Evolutionary conservation across 441 rosid genomes (phyloP).

Genomic region (Biscutella laevigata): DNA sequence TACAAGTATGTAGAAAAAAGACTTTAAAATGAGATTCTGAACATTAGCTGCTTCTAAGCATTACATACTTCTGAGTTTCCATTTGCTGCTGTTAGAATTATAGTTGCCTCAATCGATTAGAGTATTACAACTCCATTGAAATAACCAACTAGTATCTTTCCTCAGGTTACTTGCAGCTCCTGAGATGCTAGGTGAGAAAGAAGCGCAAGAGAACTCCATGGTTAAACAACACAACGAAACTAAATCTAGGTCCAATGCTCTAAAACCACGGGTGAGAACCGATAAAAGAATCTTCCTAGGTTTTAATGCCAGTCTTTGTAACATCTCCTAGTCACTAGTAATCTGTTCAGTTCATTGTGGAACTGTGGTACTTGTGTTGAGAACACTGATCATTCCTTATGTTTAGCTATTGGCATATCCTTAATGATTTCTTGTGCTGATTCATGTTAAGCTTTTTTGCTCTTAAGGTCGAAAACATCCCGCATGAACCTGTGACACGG

Average conservation of each 20-base stretch:
- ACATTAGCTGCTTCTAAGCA: neutral
- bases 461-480: conserved; percentile 60
- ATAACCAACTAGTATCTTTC: neutral
- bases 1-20: too few relatives aligned
- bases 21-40: neutral
- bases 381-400: neutral
- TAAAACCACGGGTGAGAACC: conserved; percentile 54
- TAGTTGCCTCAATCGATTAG: too few relatives aligned
- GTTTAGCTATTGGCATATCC: neutral
- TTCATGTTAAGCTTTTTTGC: conserved; percentile 18
- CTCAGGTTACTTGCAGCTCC: conserved; percentile 87
- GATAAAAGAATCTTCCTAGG: neutral
- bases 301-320: neutral
- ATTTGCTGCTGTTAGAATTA: conserved; percentile 8
- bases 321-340: neutral
- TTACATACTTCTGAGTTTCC: neutral
- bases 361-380: neutral
- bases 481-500: conserved; percentile 42
- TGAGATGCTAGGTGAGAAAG: conserved; percentile 49
- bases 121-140: neutral
- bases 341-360: neutral
- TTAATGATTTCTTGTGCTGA: neutral
- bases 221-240: conserved; percentile 37
- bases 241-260: conserved; percentile 40
- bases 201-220: conserved; percentile 29